These are phyloP conservation scores for Trichophyton schoenleinii DNA, from an alignment of 2,329 filamentous ascomycete species.

Conservation along the genomic window DNA sequence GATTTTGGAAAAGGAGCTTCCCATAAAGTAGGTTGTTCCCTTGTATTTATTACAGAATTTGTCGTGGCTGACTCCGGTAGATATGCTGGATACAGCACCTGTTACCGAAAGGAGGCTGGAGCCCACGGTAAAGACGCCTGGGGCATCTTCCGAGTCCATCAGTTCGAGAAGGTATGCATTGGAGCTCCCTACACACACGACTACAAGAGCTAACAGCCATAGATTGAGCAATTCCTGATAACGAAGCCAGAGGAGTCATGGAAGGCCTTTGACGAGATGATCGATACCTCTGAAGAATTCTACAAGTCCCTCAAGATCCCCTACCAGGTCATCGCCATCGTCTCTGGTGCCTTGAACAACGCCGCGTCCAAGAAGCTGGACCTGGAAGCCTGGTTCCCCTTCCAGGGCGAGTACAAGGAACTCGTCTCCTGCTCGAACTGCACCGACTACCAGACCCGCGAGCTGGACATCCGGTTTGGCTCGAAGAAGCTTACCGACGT, in stretches of 20 bases:
- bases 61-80: constrained; percentile 17
- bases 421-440: constrained; percentile 96
- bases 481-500: constrained; percentile 72
- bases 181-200: neutral
- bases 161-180: constrained; percentile 70
- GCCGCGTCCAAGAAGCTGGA: constrained; percentile 87
- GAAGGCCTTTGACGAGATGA: constrained; percentile 91
- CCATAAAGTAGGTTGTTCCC: constrained; percentile 54
- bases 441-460: constrained; percentile 91
- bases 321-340: constrained; percentile 85
- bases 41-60: neutral
- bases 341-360: constrained; percentile 90
- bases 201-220: neutral
- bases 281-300: constrained; percentile 79
- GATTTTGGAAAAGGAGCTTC: constrained; percentile 71
- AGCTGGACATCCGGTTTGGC: constrained; percentile 84
- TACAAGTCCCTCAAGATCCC: constrained; percentile 82
- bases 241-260: constrained; percentile 83
- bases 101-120: constrained; percentile 91
- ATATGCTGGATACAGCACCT: constrained; percentile 83
- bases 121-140: constrained; percentile 86
- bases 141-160: constrained; percentile 96
- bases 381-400: constrained; percentile 91
- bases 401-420: constrained; percentile 96
- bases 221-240: constrained; percentile 66